Percentiles rank a stretch among this genome's conserved stretches.
phyloP scores from a whole-genome alignment of 352 stramenopile genomes.

The Pseudoperonospora humuli region DNA sequence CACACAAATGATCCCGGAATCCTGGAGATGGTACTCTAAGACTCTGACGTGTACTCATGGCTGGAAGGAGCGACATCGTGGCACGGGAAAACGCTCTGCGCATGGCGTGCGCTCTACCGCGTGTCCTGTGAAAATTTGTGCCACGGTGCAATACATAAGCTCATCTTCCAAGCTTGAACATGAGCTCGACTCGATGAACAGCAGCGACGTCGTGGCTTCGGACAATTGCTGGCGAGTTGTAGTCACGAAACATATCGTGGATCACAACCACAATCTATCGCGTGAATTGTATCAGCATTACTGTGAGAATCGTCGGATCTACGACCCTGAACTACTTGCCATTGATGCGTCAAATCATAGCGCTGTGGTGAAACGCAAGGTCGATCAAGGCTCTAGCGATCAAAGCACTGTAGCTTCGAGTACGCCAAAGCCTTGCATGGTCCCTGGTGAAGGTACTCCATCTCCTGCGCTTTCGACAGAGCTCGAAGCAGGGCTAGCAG shows the following conservation, averaged over 20 bases:
- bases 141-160: slow-evolving; percentile 54
- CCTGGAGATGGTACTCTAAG: slow-evolving; percentile 79
- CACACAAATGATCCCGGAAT: slow-evolving; percentile 43
- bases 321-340: slow-evolving; percentile 55
- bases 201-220: background rate
- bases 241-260: slow-evolving; percentile 64
- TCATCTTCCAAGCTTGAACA: slow-evolving; percentile 1
- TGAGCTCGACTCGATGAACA: background rate
- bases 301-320: slow-evolving; percentile 70
- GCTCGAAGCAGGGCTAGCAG: slow-evolving; percentile 16
- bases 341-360: slow-evolving; percentile 41
- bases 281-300: slow-evolving; percentile 67
- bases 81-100: slow-evolving; percentile 52
- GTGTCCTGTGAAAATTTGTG: slow-evolving; percentile 75
- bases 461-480: slow-evolving; percentile 11
- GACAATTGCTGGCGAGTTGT: slow-evolving; percentile 51
- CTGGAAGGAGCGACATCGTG: slow-evolving; percentile 72
- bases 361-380: slow-evolving; percentile 19
- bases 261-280: slow-evolving; percentile 81
- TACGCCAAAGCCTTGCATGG: background rate
- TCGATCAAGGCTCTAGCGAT: slow-evolving; percentile 1
- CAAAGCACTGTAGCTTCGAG: background rate
- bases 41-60: slow-evolving; percentile 72
- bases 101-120: slow-evolving; percentile 56
- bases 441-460: slow-evolving; percentile 4